Evolutionary conservation across 164 flowering plant genomes (phyloP).

Genomic region (Chimonanthus salicifolius): DNA sequence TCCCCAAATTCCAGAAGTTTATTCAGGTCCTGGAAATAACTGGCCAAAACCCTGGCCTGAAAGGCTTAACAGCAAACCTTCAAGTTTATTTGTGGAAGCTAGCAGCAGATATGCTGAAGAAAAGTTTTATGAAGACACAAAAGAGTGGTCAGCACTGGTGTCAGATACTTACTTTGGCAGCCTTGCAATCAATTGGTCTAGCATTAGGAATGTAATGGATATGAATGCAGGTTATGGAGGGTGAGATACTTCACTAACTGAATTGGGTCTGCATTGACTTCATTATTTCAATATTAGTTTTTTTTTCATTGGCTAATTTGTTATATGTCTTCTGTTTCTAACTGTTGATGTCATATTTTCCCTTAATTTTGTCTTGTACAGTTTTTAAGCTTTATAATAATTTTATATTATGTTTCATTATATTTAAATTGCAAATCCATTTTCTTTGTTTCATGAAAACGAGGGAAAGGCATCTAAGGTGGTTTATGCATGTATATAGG

Average conservation of each 20-base stretch:
- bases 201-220: constrained; percentile 86
- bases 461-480: too few species aligned
- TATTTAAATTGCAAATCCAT: too few species aligned
- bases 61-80: constrained; percentile 67
- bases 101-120: constrained; percentile 25
- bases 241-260: constrained; percentile 34
- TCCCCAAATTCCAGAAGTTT: constrained; percentile 38
- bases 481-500: too few species aligned
- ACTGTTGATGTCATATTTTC: too few species aligned
- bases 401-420: too few species aligned
- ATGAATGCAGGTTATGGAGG: constrained; percentile 98
- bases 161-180: constrained; percentile 56
- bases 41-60: constrained; percentile 90
- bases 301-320: too few species aligned
- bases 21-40: constrained; percentile 14
- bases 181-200: constrained; percentile 66
- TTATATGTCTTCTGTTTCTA: background rate
- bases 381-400: too few species aligned
- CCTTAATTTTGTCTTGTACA: too few species aligned
- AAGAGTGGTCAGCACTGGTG: constrained; percentile 59
- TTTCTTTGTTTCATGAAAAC: too few species aligned
- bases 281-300: background rate
- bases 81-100: constrained; percentile 37
- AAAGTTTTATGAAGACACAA: constrained; percentile 47
- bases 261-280: background rate